These are phyloP conservation scores for Dissoconium aciculare DNA, from an alignment of 2,329 filamentous ascomycete species.

Conservation along the genomic window DNA sequence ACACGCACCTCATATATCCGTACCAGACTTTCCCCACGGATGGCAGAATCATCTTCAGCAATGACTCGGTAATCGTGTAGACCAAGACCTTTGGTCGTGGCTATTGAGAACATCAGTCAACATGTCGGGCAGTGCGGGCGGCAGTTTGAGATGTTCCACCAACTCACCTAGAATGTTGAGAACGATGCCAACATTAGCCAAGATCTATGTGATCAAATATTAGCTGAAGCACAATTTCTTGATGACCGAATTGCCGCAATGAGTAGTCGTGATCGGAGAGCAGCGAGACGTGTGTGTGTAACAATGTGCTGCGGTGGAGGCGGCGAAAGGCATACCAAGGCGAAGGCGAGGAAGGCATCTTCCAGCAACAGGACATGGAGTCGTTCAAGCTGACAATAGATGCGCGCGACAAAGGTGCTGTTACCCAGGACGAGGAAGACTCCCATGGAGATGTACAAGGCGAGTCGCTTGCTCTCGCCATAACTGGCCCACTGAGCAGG, in stretches of 20 bases:
- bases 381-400: background rate
- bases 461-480: background rate
- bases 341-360: background rate
- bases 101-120: too few relatives aligned
- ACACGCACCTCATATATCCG: background rate
- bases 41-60: background rate
- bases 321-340: background rate
- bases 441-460: background rate
- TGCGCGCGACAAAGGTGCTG: background rate
- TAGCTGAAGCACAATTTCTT: too few relatives aligned
- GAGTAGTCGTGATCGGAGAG: too few relatives aligned
- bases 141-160: too few relatives aligned
- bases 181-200: background rate
- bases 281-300: too few relatives aligned
- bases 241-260: too few relatives aligned
- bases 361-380: background rate
- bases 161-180: background rate
- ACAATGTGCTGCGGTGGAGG: too few relatives aligned
- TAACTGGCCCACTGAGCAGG: background rate
- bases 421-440: background rate
- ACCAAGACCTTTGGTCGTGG: background rate
- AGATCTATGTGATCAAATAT: too few relatives aligned
- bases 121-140: too few relatives aligned
- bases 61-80: conserved; percentile 1
- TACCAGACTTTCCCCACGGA: background rate